phyloP scores from a whole-genome alignment of 2,329 filamentous ascomycete genomes.

The Penicillium sclerotigenum region DNA sequence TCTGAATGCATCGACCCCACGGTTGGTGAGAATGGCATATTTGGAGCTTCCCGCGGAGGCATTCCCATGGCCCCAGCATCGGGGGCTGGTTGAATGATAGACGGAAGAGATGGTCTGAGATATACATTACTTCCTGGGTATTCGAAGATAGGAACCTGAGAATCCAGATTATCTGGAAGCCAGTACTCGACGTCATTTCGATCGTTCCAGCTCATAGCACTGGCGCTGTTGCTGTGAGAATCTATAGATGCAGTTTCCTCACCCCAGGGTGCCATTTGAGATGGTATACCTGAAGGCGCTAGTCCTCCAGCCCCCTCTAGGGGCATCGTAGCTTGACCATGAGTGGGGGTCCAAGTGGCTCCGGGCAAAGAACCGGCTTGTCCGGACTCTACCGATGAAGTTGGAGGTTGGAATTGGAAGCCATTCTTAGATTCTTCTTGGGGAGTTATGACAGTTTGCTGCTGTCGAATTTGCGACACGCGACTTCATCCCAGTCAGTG shows the following conservation, averaged over 20 bases:
- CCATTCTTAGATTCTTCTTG: constrained; percentile 18
- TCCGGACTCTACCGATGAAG: constrained; percentile 18
- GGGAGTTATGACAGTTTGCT: constrained; percentile 27
- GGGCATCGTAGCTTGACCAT: constrained; percentile 20
- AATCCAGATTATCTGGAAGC: constrained; percentile 36
- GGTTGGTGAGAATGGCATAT: constrained; percentile 21
- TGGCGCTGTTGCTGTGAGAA: constrained; percentile 18
- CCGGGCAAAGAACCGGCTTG: constrained; percentile 21
- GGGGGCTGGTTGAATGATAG: constrained; percentile 29
- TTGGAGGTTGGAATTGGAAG: constrained; percentile 25
- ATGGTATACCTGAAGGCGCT: constrained; percentile 16
- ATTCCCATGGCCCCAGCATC: constrained; percentile 23
- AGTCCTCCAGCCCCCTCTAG: constrained; percentile 21
- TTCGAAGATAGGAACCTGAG: constrained; percentile 34
- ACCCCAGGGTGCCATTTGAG: constrained; percentile 24
- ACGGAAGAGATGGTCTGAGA: constrained; percentile 35
- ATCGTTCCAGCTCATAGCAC: constrained; percentile 27
- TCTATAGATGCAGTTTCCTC: constrained; percentile 22
- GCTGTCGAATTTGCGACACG: constrained; percentile 38
- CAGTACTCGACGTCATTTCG: constrained; percentile 34
- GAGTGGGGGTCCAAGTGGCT: constrained; percentile 21
- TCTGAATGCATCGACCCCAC: constrained; percentile 18
- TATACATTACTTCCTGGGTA: constrained; percentile 37
- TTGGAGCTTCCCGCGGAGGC: constrained; percentile 16
- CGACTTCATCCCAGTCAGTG: constrained; percentile 27